These are phyloP conservation scores for Hirsutella rhossiliensis DNA, from an alignment of 2,329 filamentous ascomycete genomes.

Conservation along the genomic window DNA sequence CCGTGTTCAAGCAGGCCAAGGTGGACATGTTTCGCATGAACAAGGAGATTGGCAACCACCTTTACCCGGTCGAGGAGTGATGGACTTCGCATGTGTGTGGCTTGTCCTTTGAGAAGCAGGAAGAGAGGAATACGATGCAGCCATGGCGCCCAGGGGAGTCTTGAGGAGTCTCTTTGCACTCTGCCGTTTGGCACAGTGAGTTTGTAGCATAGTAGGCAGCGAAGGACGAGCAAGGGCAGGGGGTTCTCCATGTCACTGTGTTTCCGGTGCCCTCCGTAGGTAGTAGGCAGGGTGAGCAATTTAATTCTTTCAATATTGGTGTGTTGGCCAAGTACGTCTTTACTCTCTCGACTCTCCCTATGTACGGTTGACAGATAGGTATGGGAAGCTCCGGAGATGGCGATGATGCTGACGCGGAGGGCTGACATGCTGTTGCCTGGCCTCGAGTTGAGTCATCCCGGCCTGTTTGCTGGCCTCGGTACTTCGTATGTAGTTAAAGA, in stretches of 20 bases:
- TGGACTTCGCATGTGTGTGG: background rate
- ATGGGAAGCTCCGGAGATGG: no score
- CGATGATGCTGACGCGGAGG: no score
- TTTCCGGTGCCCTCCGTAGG: background rate
- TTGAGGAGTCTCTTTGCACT: conserved; percentile 1
- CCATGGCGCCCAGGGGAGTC: conserved; percentile 6
- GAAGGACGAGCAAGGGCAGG: background rate
- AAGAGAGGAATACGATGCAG: background rate
- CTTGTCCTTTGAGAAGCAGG: background rate
- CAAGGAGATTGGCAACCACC: conserved; percentile 80
- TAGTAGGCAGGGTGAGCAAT: background rate
- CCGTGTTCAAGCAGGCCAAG: conserved; percentile 80
- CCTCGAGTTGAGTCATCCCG: no score
- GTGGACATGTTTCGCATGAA: conserved; percentile 99
- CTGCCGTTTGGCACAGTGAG: background rate
- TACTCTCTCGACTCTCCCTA: no score
- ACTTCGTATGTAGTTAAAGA: no score
- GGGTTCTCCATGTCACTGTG: background rate
- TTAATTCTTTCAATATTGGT: no score
- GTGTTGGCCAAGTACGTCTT: no score
- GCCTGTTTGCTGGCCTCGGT: no score
- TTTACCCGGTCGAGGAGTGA: conserved; percentile 65
- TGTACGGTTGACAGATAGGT: no score
- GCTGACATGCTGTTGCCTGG: no score
- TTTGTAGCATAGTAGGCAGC: conserved; percentile 1